Conservation (phyloP, 1,139 yeast genomes). For the Saccharomyces hybrid region DNA sequence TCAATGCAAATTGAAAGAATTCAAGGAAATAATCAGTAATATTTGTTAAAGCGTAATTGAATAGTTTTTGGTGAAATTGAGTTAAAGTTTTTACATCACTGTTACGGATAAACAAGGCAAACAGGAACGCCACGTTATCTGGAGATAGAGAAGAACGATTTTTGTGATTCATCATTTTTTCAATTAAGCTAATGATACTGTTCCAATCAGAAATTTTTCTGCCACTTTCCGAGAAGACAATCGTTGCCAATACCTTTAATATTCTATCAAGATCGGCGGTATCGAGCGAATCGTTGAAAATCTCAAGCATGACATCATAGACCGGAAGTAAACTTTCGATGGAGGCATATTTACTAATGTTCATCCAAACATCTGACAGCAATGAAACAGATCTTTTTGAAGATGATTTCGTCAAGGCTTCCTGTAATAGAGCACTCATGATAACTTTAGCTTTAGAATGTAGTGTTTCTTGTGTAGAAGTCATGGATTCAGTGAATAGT, state of each 20-base stretch:
- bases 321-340: slow-evolving; percentile 45
- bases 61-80: slow-evolving; percentile 40
- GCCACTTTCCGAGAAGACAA: slow-evolving; percentile 65
- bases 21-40: slow-evolving; percentile 38
- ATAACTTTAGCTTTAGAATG: slow-evolving; percentile 63
- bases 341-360: slow-evolving; percentile 57
- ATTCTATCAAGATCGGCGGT: slow-evolving; percentile 11
- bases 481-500: slow-evolving; percentile 68
- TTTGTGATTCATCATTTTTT: slow-evolving; percentile 10
- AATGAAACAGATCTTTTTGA: slow-evolving; percentile 35
- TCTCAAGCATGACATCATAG: slow-evolving; percentile 35
- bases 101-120: slow-evolving; percentile 51
- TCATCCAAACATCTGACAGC: slow-evolving; percentile 52
- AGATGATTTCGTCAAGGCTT: slow-evolving; percentile 30
- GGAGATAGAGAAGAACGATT: slow-evolving; percentile 16
- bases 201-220: slow-evolving; percentile 43
- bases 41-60: slow-evolving; percentile 33
- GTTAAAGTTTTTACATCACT: slow-evolving; percentile 45
- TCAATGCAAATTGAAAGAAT: slow-evolving; percentile 44
- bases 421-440: slow-evolving; percentile 39
- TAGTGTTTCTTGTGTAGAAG: slow-evolving; percentile 60
- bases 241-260: slow-evolving; percentile 35
- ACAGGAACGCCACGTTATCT: slow-evolving; percentile 30
- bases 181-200: slow-evolving; percentile 13
- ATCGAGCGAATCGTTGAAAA: slow-evolving; percentile 4